These are phyloP conservation scores for Boletus coccyginus DNA, from an alignment of 768 basidiomycete genomes.

Conservation along the genomic window DNA sequence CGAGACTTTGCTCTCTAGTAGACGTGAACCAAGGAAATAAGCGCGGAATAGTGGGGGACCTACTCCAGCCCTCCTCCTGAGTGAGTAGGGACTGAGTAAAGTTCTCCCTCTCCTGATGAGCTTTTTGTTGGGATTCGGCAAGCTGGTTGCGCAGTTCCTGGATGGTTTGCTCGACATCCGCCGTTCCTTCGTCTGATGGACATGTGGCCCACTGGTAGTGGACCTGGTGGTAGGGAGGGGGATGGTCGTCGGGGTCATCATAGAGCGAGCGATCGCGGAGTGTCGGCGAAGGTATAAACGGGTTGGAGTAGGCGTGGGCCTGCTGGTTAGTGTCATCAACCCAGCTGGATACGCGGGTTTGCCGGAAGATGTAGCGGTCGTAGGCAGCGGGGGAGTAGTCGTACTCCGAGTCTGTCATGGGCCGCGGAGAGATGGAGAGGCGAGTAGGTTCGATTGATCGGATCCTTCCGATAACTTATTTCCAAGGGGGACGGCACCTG, in stretches of 20 bases:
- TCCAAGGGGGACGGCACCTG: too few species aligned
- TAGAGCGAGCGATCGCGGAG: slow-evolving; percentile 32
- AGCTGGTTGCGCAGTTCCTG: too few species aligned
- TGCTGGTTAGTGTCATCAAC: slow-evolving; percentile 39
- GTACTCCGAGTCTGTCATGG: slow-evolving; percentile 52
- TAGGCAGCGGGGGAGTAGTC: slow-evolving; percentile 57
- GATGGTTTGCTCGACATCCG: too few species aligned
- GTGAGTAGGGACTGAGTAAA: too few species aligned
- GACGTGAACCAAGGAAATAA: too few species aligned
- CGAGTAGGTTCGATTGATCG: slow-evolving; percentile 13
- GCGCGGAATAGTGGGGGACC: too few species aligned
- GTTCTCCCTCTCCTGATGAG: too few species aligned
- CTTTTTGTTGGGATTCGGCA: too few species aligned
- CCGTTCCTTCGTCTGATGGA: too few species aligned
- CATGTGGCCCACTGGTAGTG: slow-evolving; percentile 19
- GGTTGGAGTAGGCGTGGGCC: slow-evolving; percentile 26
- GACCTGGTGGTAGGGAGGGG: neutral
- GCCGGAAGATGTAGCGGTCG: slow-evolving; percentile 45
- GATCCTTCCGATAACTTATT: neutral
- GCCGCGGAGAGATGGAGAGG: slow-evolving; percentile 6
- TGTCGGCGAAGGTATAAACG: slow-evolving; percentile 28
- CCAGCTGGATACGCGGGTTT: slow-evolving; percentile 49
- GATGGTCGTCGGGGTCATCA: slow-evolving; percentile 9
- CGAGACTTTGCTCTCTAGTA: too few species aligned
- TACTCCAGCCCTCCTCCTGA: too few species aligned